phyloP scores from a whole-genome alignment of 352 stramenopile genomes.

The Globisporangium abappressorium region DNA sequence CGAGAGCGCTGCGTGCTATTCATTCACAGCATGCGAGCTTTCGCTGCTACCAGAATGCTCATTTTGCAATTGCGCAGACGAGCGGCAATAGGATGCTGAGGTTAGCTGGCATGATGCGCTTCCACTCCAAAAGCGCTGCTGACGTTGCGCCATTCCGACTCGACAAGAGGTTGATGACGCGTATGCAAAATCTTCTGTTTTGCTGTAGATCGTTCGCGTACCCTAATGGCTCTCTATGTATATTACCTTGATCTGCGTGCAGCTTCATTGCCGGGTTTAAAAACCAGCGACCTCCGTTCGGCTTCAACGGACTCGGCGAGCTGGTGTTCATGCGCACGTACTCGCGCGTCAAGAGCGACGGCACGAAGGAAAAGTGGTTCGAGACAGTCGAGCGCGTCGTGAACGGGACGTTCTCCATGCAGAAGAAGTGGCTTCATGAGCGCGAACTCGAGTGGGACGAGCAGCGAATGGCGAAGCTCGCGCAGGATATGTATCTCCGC shows the following conservation, averaged over 20 bases:
- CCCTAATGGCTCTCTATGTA: no score
- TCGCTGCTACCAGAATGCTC: neutral
- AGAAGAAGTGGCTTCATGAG: conserved; percentile 81
- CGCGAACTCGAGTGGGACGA: conserved; percentile 70
- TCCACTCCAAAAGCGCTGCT: neutral
- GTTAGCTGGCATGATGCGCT: no score
- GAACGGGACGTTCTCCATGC: conserved; percentile 93
- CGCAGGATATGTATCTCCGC: conserved; percentile 90
- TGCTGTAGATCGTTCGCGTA: no score
- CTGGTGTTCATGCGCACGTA: conserved; percentile 93
- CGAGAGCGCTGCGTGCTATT: neutral
- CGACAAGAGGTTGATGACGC: conserved; percentile 15
- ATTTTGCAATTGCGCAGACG: neutral
- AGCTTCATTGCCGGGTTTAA: conserved; percentile 59
- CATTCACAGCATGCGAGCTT: neutral
- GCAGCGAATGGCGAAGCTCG: conserved; percentile 34
- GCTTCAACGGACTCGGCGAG: conserved; percentile 93
- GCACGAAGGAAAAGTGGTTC: conserved; percentile 84
- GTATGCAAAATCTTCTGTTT: no score
- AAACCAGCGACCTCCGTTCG: conserved; percentile 69
- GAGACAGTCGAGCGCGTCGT: conserved; percentile 92
- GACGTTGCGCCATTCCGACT: conserved; percentile 8
- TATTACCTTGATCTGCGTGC: neutral
- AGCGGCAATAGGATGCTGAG: neutral
- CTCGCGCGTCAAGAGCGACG: conserved; percentile 78